Percentiles rank a stretch among this genome's conserved stretches.
phyloP scores from a whole-genome alignment of 306 rosid genomes.

The Cucumis cinereus region DNA sequence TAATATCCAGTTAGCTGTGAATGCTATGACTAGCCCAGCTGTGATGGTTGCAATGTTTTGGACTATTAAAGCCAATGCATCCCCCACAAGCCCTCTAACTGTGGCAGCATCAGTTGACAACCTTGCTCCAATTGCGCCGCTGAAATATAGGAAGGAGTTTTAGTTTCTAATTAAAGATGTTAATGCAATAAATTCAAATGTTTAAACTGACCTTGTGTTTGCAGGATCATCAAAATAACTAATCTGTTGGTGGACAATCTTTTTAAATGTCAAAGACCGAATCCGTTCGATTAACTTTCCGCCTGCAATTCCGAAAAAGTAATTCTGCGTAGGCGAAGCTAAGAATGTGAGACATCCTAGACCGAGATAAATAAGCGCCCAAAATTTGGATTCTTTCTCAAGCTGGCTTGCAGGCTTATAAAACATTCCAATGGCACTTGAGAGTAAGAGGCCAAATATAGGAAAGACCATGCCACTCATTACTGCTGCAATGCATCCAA shows the following conservation, averaged over 20 bases:
- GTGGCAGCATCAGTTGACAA: conserved; percentile 74
- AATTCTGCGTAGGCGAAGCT: conserved; percentile 34
- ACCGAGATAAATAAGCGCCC: conserved; percentile 50
- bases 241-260: conserved; percentile 72
- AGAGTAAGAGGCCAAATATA: conserved; percentile 54
- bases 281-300: conserved; percentile 64
- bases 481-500: conserved; percentile 58
- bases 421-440: conserved; percentile 50
- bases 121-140: conserved; percentile 80
- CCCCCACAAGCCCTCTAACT: conserved; percentile 68
- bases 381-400: conserved; percentile 37
- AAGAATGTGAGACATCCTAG: conserved; percentile 34
- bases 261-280: conserved; percentile 59
- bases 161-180: not conserved
- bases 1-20: conserved; percentile 76
- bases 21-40: conserved; percentile 52
- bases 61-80: conserved; percentile 49
- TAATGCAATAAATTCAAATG: not conserved
- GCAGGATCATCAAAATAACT: conserved; percentile 84
- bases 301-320: conserved; percentile 66
- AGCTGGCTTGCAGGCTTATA: conserved; percentile 43
- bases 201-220: conserved; percentile 54
- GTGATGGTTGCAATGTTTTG: conserved; percentile 51
- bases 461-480: conserved; percentile 57
- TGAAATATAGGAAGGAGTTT: not conserved